Conservation (phyloP, 2,329 filamentous ascomycete genomes). For the Chaetomium globosum region DNA sequence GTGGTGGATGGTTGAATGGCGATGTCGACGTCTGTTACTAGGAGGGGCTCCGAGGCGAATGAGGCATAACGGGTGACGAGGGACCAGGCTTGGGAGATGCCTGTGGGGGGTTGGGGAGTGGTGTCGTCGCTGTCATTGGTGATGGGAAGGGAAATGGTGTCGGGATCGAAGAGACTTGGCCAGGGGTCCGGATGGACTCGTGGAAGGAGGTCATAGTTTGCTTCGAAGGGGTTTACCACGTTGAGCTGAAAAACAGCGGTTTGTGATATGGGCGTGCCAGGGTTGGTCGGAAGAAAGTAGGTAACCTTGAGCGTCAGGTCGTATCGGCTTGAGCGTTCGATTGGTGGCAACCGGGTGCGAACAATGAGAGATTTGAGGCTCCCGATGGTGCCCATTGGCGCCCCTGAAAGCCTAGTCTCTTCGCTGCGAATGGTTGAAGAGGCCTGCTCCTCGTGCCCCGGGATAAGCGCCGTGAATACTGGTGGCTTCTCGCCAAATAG, state of each 20-base stretch:
- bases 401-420: slow-evolving; percentile 48
- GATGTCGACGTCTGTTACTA: slow-evolving; percentile 61
- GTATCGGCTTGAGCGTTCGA: slow-evolving; percentile 57
- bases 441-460: slow-evolving; percentile 33
- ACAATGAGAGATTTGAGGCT: slow-evolving; percentile 49
- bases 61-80: slow-evolving; percentile 74
- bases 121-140: slow-evolving; percentile 40
- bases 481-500: slow-evolving; percentile 63
- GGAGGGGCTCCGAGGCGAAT: slow-evolving; percentile 72
- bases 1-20: slow-evolving; percentile 27
- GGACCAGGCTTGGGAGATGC: slow-evolving; percentile 79
- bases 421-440: slow-evolving; percentile 41
- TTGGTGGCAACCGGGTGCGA: slow-evolving; percentile 55
- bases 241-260: slow-evolving; percentile 68
- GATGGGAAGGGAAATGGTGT: slow-evolving; percentile 47
- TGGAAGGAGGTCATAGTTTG: slow-evolving; percentile 84
- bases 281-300: slow-evolving; percentile 79
- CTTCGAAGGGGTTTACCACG: slow-evolving; percentile 83
- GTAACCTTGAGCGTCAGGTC: slow-evolving; percentile 72
- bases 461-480: slow-evolving; percentile 46
- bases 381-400: slow-evolving; percentile 53
- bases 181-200: slow-evolving; percentile 76
- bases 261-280: slow-evolving; percentile 79
- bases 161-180: slow-evolving; percentile 80
- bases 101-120: slow-evolving; percentile 46